phyloP scores from a whole-genome alignment of 31 red algal genomes.

The Odonthalia washingtoniensis region DNA sequence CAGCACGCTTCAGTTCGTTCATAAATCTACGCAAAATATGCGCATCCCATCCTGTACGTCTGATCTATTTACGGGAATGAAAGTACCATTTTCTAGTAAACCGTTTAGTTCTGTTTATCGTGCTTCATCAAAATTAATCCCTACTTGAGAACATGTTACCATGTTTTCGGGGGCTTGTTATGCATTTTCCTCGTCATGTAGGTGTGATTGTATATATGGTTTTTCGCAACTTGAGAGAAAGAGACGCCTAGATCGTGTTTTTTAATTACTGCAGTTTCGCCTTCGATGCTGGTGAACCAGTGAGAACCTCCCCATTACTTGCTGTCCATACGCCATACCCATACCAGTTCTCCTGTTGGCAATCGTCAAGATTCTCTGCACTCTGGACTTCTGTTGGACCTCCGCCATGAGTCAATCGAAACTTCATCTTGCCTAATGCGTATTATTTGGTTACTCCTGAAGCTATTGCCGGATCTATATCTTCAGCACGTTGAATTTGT shows the following conservation, averaged over 20 bases:
- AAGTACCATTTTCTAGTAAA: slow-evolving; percentile 35
- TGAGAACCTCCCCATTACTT: too few species aligned
- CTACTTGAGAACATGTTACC: neutral
- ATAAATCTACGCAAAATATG: slow-evolving; percentile 28
- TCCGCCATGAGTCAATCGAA: too few species aligned
- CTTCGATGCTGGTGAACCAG: neutral
- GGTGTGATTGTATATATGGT: neutral
- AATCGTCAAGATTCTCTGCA: neutral
- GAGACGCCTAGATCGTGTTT: neutral
- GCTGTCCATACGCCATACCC: neutral
- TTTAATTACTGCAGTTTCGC: slow-evolving; percentile 5
- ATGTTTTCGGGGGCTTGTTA: neutral
- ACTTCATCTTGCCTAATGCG: too few species aligned
- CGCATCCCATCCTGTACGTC: neutral
- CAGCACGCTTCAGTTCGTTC: neutral
- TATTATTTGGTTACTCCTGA: too few species aligned
- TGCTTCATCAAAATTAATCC: neutral
- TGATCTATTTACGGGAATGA: slow-evolving; percentile 11
- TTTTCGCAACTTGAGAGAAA: neutral
- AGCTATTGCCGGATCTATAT: too few species aligned
- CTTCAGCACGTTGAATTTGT: too few species aligned
- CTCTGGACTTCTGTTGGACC: neutral
- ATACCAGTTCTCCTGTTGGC: neutral
- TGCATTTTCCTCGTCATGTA: neutral
- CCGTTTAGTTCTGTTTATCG: slow-evolving; percentile 20